Percentiles rank a stretch among this genome's conserved stretches.
Conservation (phyloP, 768 basidiomycete species). For the Kwoniella newhampshirensis region DNA sequence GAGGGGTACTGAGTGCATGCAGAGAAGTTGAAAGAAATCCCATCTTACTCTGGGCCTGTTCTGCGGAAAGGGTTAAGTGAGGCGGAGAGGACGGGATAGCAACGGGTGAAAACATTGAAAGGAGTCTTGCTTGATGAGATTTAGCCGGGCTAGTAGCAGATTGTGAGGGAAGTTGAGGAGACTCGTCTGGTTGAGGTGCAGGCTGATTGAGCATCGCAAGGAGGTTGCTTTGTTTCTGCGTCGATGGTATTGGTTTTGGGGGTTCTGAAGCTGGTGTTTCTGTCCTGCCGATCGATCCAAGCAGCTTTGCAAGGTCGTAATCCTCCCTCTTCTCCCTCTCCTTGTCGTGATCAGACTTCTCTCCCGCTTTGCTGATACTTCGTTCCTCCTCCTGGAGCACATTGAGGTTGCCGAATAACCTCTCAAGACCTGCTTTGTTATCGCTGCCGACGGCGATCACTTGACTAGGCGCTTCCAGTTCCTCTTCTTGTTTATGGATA, state of each 20-base stretch:
- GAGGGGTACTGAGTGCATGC: conserved; percentile 14
- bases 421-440: conserved; percentile 29
- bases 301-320: conserved; percentile 31
- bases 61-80: too few relatives aligned
- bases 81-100: neutral
- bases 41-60: too few relatives aligned
- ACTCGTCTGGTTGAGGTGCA: neutral
- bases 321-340: conserved; percentile 32
- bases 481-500: conserved; percentile 38
- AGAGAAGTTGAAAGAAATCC: too few relatives aligned
- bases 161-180: neutral
- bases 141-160: conserved; percentile 12
- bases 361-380: neutral
- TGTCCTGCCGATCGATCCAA: conserved; percentile 64
- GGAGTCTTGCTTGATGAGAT: conserved; percentile 34
- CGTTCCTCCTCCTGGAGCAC: conserved; percentile 17
- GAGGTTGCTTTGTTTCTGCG: conserved; percentile 29
- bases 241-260: conserved; percentile 6
- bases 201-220: conserved; percentile 37
- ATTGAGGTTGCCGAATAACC: conserved; percentile 35
- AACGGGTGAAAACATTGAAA: conserved; percentile 29
- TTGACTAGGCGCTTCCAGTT: conserved; percentile 11
- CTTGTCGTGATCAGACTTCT: conserved; percentile 5
- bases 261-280: conserved; percentile 69
- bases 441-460: conserved; percentile 17